Evolutionary conservation across 257 asterid species (phyloP).

Genomic region (Datura wrightii): DNA sequence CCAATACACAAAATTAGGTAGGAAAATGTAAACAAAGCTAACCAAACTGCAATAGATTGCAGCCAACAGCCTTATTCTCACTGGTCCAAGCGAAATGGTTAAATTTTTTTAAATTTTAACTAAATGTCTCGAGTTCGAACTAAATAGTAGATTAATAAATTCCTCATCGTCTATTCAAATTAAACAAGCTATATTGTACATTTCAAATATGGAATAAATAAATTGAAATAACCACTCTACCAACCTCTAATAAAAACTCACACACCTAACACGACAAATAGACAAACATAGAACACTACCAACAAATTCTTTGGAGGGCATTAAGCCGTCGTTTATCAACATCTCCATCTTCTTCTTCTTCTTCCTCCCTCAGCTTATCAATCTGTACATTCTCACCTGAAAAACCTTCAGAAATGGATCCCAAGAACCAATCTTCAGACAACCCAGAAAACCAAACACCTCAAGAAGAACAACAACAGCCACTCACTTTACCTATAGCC

Average conservation of each 20-base stretch:
- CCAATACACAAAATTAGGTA: background rate
- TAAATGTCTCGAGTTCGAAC: too few species aligned
- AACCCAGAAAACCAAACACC: slow-evolving; percentile 33
- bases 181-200: too few species aligned
- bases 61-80: too few species aligned
- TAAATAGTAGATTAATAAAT: too few species aligned
- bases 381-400: background rate
- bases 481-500: slow-evolving; percentile 52
- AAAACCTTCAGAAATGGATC: slow-evolving; percentile 36
- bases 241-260: background rate
- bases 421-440: slow-evolving; percentile 32
- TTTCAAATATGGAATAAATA: too few species aligned
- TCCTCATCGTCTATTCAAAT: too few species aligned
- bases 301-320: slow-evolving; percentile 10
- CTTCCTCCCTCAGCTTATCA: too few species aligned
- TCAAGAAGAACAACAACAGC: slow-evolving; percentile 29
- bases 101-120: too few species aligned
- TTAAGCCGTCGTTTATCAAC: background rate
- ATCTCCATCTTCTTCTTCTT: background rate
- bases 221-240: background rate
- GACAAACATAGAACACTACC: background rate
- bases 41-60: background rate
- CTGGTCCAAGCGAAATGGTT: too few species aligned
- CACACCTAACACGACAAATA: background rate
- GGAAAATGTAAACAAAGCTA: background rate